Conservation (phyloP, 257 asterid species). For the Nicotiana obtusifolia region DNA sequence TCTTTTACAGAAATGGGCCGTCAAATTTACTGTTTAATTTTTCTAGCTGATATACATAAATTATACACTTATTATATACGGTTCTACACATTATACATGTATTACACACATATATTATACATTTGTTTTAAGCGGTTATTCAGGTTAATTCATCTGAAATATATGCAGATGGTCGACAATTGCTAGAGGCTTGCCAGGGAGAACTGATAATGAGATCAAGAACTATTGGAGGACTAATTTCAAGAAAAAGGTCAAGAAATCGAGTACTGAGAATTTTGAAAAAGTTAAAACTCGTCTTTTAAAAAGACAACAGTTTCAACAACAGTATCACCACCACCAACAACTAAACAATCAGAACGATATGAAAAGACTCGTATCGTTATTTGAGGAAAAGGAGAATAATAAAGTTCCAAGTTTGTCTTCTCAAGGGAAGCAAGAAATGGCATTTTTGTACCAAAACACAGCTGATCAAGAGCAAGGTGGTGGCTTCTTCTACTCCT, state of each 20-base stretch:
- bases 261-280: background rate
- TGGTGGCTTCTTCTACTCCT: background rate
- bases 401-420: background rate
- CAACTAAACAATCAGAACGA: background rate
- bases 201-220: constrained; percentile 55
- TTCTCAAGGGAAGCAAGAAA: background rate
- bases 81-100: too few relatives aligned
- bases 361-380: background rate
- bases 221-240: constrained; percentile 59
- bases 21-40: too few relatives aligned
- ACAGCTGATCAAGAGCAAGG: background rate
- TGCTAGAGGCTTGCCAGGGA: constrained; percentile 49
- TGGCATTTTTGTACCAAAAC: constrained; percentile 5
- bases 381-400: background rate
- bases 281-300: background rate
- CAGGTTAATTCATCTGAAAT: too few relatives aligned
- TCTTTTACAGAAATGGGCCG: too few relatives aligned
- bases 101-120: too few relatives aligned
- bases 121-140: too few relatives aligned
- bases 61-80: too few relatives aligned
- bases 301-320: background rate
- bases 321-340: background rate
- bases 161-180: constrained; percentile 43
- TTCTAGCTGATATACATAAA: too few relatives aligned
- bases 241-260: constrained; percentile 20